Conservation (phyloP, 164 flowering plant genomes). For the Dillenia turbinata region DNA sequence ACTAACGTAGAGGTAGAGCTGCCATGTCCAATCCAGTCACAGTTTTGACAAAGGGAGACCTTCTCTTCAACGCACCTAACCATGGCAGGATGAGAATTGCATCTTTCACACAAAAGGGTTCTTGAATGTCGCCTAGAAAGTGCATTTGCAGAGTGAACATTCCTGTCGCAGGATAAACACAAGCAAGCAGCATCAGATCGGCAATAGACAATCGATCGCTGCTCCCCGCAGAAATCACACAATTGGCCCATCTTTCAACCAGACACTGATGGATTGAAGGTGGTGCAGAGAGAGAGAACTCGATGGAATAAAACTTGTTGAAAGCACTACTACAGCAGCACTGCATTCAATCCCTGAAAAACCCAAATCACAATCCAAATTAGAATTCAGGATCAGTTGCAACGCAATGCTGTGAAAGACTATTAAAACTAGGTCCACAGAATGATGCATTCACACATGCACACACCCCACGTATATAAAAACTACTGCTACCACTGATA, state of each 20-base stretch:
- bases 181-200: slow-evolving; percentile 87
- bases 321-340: not conserved
- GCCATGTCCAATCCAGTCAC: slow-evolving; percentile 72
- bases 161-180: slow-evolving; percentile 88
- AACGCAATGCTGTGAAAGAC: too few species aligned
- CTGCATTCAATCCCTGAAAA: too few species aligned
- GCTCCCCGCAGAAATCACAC: slow-evolving; percentile 87
- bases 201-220: slow-evolving; percentile 82
- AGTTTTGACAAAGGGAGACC: slow-evolving; percentile 77
- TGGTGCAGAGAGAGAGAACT: too few species aligned
- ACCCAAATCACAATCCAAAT: too few species aligned
- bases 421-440: too few species aligned
- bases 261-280: not conserved
- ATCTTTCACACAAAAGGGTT: slow-evolving; percentile 80
- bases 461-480: too few species aligned
- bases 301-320: too few species aligned
- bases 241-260: slow-evolving; percentile 57
- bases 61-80: slow-evolving; percentile 73
- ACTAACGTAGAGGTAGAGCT: slow-evolving; percentile 19
- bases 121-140: slow-evolving; percentile 85
- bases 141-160: slow-evolving; percentile 94
- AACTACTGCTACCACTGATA: too few species aligned
- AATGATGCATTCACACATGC: too few species aligned
- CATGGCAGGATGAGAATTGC: slow-evolving; percentile 75
- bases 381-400: too few species aligned